Base-by-base conservation (phyloP, 2,329 filamentous ascomycete species). In the Drechslerella coelobrocha region DNA sequence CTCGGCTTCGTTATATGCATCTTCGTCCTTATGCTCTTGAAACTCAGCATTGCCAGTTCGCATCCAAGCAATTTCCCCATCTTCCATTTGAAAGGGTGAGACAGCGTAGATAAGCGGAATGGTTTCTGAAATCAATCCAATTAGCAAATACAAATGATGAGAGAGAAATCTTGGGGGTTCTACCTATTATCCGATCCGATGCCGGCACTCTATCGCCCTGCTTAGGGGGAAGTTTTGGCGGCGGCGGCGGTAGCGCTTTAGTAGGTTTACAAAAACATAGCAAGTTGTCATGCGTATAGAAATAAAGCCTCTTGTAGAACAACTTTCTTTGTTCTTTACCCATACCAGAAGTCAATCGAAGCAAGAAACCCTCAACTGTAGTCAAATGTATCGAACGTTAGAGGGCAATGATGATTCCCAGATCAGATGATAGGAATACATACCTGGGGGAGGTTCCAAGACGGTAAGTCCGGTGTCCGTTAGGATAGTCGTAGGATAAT, bases 281-380 rank as follows among this genome's bases (percentile, higher is more conserved):
- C 68, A 83, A 86, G 71, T 87, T 84, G 74, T 88, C 84, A 72
- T 88, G 84, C 0, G 83, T 84, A 43, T 84, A 84, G 74, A 87
- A 89, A 75, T 89, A 89, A 2, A 89, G 78, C 43, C 85, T 81
- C 76, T 88, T 89, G 79, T 72, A 74, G 31, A 84, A 87, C 74
- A 87, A 85, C 78, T 85, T 83, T 31, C 83, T 80, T 74, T 84
- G 82, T 37, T 86, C 83, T 19, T 82, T 79, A 14, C 87, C 87
- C 73, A 82, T 83, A 69, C 88, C 86, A 6, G 85, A 86, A 3
- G 86, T 89, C 47, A 89, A 79, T 41, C 87, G 82, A 52, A 89
- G 82, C 21, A 89, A 79, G 73, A 89, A 89, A 0, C 87, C 87
- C 79, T 89, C 87, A 0, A 88, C 80, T 9, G 41, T 45, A 37